Evolutionary conservation across 345 rosid species (phyloP).

Genomic region (Pseudoturritis turrita): DNA sequence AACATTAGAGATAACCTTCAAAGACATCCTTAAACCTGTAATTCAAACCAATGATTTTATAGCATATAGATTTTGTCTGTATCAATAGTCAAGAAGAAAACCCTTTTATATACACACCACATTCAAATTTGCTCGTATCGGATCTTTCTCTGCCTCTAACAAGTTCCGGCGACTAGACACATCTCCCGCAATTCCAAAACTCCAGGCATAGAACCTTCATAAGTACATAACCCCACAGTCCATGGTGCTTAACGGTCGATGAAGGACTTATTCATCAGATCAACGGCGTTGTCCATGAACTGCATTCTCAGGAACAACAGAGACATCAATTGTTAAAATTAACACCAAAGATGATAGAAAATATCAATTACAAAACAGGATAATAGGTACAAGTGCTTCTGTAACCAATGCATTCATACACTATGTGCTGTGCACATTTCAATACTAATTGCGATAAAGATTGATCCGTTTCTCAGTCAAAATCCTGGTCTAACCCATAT

Average conservation of each 20-base stretch:
- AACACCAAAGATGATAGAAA: not conserved
- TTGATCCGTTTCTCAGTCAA: not conserved
- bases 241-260: constrained; percentile 50
- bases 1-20: not conserved
- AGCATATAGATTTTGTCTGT: not conserved
- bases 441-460: not conserved
- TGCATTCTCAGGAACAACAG: constrained; percentile 37
- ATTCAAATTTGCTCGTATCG: constrained; percentile 11
- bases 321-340: not conserved
- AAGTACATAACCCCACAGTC: not conserved
- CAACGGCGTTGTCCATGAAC: constrained; percentile 86
- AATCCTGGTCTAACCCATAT: not conserved
- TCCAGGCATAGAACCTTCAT: not conserved
- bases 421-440: not conserved
- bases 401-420: not conserved
- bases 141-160: constrained; percentile 17
- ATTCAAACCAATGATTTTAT: constrained; percentile 7
- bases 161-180: constrained; percentile 1
- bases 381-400: not conserved
- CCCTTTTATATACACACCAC: constrained; percentile 5
- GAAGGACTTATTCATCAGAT: constrained; percentile 86
- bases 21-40: not conserved
- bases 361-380: not conserved
- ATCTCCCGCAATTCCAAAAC: constrained; percentile 24
- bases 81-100: not conserved